phyloP scores from a whole-genome alignment of 2,329 filamentous ascomycete species.

The Zymoseptoria tritici region DNA sequence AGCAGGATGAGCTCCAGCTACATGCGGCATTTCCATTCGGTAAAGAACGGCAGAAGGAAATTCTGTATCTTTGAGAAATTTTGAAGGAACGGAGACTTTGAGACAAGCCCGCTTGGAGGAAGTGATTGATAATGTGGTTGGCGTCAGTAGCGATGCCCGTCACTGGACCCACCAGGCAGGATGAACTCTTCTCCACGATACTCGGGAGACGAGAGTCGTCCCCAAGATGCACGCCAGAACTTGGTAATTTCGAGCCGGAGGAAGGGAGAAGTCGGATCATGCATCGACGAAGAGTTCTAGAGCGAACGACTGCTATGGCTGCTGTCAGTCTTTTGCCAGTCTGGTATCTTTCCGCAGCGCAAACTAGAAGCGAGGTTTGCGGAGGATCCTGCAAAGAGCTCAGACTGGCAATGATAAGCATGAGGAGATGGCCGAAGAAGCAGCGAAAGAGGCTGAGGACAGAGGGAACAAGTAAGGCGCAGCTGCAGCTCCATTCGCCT shows the following conservation, averaged over 20 bases:
- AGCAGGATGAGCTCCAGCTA: neutral
- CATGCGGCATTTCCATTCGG: neutral
- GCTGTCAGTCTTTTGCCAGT: neutral
- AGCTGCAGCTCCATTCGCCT: neutral
- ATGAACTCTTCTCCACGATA: neutral
- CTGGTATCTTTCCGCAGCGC: too few species aligned
- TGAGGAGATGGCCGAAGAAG: neutral
- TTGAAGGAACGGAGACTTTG: neutral
- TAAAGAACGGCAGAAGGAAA: neutral
- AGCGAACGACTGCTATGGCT: neutral
- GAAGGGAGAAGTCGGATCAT: neutral
- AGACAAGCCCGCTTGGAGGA: neutral
- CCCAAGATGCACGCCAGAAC: neutral
- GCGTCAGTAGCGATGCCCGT: too few species aligned
- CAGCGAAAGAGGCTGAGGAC: neutral
- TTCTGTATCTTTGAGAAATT: neutral
- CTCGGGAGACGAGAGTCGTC: neutral
- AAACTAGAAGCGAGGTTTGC: neutral
- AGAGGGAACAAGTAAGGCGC: neutral
- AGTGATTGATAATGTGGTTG: neutral
- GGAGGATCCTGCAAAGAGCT: neutral
- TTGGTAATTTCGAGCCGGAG: too few species aligned
- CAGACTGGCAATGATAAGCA: neutral
- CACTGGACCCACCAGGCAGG: neutral
- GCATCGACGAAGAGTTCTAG: neutral